Conservation (phyloP, 78 protist genomes). For the Dictyostelium brefeldianum region DNA sequence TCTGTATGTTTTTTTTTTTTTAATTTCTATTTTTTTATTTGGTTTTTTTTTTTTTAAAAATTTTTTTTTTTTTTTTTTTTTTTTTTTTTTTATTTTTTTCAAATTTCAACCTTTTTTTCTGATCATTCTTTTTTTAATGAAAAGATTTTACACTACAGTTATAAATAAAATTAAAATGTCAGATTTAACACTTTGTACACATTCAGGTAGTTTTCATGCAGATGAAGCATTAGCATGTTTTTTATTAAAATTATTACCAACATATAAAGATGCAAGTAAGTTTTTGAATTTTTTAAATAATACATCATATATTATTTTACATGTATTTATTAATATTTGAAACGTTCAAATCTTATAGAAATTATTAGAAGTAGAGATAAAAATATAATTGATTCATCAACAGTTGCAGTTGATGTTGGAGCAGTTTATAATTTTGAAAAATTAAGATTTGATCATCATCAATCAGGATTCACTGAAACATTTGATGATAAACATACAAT, state of each 20-base stretch:
- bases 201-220: conserved; percentile 92
- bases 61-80: not conserved
- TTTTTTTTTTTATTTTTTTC: not conserved
- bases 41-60: not conserved
- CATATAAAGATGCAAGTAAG: conserved; percentile 62
- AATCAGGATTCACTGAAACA: conserved; percentile 89
- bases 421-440: conserved; percentile 87
- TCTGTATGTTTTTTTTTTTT: too few relatives aligned
- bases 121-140: not conserved
- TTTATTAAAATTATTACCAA: conserved; percentile 77
- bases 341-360: too few relatives aligned
- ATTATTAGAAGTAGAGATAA: conserved; percentile 90
- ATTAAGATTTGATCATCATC: conserved; percentile 94
- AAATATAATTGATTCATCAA: conserved; percentile 40
- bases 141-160: not conserved
- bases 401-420: conserved; percentile 94
- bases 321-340: too few relatives aligned
- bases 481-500: conserved; percentile 44
- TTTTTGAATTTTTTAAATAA: not conserved
- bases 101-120: not conserved
- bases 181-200: conserved; percentile 73
- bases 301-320: not conserved
- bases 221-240: conserved; percentile 95
- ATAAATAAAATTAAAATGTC: not conserved
- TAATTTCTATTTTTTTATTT: not conserved